A percentile compares a stretch with the other conserved stretches of the same genome.
These are phyloP conservation scores for Asterophora lycoperdoides DNA, from an alignment of 768 basidiomycete genomes.

Conservation along the genomic window DNA sequence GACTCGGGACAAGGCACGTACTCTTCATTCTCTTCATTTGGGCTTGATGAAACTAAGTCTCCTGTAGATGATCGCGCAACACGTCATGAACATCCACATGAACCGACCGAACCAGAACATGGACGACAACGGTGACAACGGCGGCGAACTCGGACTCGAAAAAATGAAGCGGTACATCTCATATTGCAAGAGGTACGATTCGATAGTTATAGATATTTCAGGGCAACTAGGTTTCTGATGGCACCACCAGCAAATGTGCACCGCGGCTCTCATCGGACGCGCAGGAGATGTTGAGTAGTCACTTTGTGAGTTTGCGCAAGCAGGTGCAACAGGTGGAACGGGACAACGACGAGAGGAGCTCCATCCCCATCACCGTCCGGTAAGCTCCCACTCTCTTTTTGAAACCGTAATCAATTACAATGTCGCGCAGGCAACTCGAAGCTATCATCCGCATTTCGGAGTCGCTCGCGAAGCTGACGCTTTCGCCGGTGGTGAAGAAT, in stretches of 20 bases:
- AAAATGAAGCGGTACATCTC: conserved; percentile 98
- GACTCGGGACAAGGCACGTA: conserved; percentile 73
- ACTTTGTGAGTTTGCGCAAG: conserved; percentile 90
- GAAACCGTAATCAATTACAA: not conserved
- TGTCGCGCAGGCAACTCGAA: conserved; percentile 72
- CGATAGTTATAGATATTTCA: not conserved
- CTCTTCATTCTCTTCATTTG: not conserved
- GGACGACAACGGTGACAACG: conserved; percentile 60
- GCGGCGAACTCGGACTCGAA: conserved; percentile 91
- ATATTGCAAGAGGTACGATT: conserved; percentile 84
- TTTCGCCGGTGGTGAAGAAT: conserved; percentile 79
- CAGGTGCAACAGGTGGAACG: conserved; percentile 94
- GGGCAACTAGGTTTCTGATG: not conserved
- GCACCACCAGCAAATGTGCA: conserved; percentile 77
- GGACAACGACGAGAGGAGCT: conserved; percentile 96
- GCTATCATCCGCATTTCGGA: conserved; percentile 99
- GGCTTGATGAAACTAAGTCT: conserved; percentile 2
- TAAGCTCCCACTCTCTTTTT: conserved; percentile 22
- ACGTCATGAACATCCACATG: conserved; percentile 99
- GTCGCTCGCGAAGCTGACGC: conserved; percentile 89
- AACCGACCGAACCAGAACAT: conserved; percentile 68
- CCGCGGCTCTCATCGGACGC: conserved; percentile 91
- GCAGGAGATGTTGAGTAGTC: conserved; percentile 92
- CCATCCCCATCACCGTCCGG: conserved; percentile 98
- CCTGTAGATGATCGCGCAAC: conserved; percentile 83